Base-by-base conservation (phyloP, 805 yeast genomes). In the Metschnikowia reukaufii region DNA sequence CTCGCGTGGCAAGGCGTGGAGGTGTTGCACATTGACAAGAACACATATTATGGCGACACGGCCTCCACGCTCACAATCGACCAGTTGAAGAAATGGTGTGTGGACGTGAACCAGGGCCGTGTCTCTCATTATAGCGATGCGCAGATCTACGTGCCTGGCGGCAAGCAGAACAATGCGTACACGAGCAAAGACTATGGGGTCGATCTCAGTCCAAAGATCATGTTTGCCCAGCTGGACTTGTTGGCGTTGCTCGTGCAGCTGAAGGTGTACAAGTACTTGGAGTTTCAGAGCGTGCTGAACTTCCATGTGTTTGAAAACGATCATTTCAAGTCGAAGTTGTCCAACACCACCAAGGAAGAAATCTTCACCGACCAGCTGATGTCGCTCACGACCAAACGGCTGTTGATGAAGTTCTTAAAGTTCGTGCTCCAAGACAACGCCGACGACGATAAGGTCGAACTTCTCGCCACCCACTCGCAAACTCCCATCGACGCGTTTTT, bases 1-100 rank as follows among this genome's bases (percentile, higher is more conserved):
- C 74, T 94, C 39, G 86, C 97, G 10, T 94, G 99, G 98, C 96
- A 89, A 58, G 99, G 99, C n/a, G 82, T 94, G n/a, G 82, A 78
- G 54, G 97, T 94, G 7, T 71, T 94, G 36, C 99, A 94, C 62
- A 81, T 94, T 25, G 99, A 94, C 64, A 73, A 82, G 36, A 86
- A 90, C 61, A 76, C 81, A 23, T 84, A 88, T 63, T 94, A 94
- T 60, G 99, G 99, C 17, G 98, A 91, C 63, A 77, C 85, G 30
- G 77, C 84, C 41, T 90, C 97, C 5, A 87, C 96, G 2, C 68
- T 94, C 42, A 86, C 96, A 17, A 79, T 90, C 39, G 96, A 89
- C 55, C 96, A 94, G 66, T 66, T 90, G 51, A 84, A 83, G 61
- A 74, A 79, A 37, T 92, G 97, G 97, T 88, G 87, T 40, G 74